Percentiles rank a stretch among this genome's conserved stretches.
Conservation (phyloP, 768 basidiomycete species). For the Arthromyces matolae region DNA sequence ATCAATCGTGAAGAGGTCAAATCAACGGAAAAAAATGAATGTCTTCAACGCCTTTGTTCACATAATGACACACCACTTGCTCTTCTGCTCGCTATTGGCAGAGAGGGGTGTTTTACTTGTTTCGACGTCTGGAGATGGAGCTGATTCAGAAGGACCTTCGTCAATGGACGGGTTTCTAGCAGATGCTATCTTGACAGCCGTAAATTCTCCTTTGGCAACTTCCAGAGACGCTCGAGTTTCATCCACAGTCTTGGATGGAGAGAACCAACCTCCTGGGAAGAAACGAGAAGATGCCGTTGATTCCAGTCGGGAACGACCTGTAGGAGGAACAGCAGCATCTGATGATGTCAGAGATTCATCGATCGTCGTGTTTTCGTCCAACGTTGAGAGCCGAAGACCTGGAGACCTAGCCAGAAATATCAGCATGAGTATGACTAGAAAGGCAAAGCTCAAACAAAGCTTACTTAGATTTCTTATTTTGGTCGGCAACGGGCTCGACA, state of each 20-base stretch:
- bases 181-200: slow-evolving; percentile 23
- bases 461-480: slow-evolving; percentile 11
- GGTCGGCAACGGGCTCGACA: slow-evolving; percentile 6
- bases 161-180: slow-evolving; percentile 18
- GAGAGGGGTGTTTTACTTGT: slow-evolving; percentile 14
- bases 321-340: slow-evolving; percentile 15
- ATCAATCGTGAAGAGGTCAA: slow-evolving; percentile 13
- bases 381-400: slow-evolving; percentile 15
- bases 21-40: not conserved
- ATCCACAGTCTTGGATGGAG: slow-evolving; percentile 33
- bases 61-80: slow-evolving; percentile 40
- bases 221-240: slow-evolving; percentile 48
- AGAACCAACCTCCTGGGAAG: slow-evolving; percentile 57
- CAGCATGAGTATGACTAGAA: not conserved
- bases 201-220: slow-evolving; percentile 48
- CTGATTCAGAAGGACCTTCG: slow-evolving; percentile 16
- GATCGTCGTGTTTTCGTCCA: slow-evolving; percentile 9
- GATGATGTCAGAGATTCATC: slow-evolving; percentile 8
- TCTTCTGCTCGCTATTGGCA: slow-evolving; percentile 27
- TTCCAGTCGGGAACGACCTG: slow-evolving; percentile 41
- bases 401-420: slow-evolving; percentile 9
- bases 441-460: not conserved
- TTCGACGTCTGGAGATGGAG: slow-evolving; percentile 12
- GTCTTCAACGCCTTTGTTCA: slow-evolving; percentile 15
- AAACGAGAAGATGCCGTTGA: slow-evolving; percentile 54